Evolutionary conservation across 2,329 filamentous ascomycete genomes (phyloP), one percentile per base, ranked within the genome.

Genomic region (Dothideomycetidae sp.): DNA sequence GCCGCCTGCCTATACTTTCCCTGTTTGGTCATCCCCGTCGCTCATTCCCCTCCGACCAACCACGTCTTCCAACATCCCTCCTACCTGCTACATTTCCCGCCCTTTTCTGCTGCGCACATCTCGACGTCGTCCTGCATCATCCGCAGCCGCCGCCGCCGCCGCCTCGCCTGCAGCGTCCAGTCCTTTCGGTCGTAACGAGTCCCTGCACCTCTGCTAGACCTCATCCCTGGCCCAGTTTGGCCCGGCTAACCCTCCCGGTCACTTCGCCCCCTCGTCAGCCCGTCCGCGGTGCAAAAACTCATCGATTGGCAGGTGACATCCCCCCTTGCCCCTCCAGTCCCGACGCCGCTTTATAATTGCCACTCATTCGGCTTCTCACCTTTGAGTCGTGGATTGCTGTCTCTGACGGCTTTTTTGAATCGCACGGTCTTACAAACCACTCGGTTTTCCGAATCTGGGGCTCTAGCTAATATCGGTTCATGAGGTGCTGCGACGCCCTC

Each of bases 401-500:
- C n/a, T n/a, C n/a, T n/a, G n/a, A n/a, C n/a, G n/a, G n/a, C n/a
- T n/a, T n/a, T n/a, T n/a, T n/a, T n/a, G n/a, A n/a, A n/a, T n/a
- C n/a, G n/a, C n/a, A n/a, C n/a, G n/a, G n/a, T n/a, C n/a, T n/a
- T n/a, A n/a, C n/a, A n/a, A n/a, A n/a, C n/a, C n/a, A n/a, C n/a
- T n/a, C n/a, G n/a, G n/a, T n/a, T n/a, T n/a, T n/a, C n/a, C n/a
- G n/a, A n/a, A n/a, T n/a, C n/a, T n/a, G n/a, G n/a, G n/a, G n/a
- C n/a, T n/a, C n/a, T n/a, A n/a, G n/a, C n/a, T n/a, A n/a, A n/a
- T n/a, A n/a, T 12, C 15, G 18, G 11, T 31, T 31, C 39, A 58
- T 61, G 57, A 58, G 59, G 61, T 64, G 57, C 53, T 42, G 46
- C 36, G 44, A 51, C 44, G 57, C 61, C 56, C 56, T 59, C 60